These are phyloP conservation scores for Solanum hybrid DNA, from an alignment of 305 asterid genomes.

Conservation along the genomic window DNA sequence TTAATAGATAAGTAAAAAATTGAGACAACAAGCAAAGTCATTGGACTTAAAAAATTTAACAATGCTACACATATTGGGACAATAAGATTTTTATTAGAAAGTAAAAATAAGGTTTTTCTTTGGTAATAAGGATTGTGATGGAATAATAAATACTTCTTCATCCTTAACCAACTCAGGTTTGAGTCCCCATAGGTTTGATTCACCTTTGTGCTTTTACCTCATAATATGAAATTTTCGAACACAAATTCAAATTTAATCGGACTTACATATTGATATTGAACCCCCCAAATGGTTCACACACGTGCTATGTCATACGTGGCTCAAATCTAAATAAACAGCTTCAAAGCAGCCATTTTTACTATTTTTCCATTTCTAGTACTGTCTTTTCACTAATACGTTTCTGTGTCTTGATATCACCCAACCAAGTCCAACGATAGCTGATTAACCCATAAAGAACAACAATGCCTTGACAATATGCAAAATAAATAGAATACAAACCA, in stretches of 20 bases:
- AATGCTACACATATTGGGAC: not conserved
- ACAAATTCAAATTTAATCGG: too few relatives aligned
- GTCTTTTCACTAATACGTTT: not conserved
- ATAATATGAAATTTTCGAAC: fast-evolving
- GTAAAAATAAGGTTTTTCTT: not conserved
- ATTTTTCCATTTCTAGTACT: not conserved
- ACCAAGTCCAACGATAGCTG: not conserved
- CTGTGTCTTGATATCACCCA: not conserved
- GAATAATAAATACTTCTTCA: too few relatives aligned
- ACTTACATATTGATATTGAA: too few relatives aligned
- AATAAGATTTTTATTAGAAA: too few relatives aligned
- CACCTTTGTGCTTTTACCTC: too few relatives aligned
- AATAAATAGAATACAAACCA: not conserved
- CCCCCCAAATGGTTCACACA: too few relatives aligned
- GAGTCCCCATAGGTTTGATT: too few relatives aligned
- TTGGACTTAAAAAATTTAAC: not conserved
- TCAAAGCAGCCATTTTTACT: not conserved
- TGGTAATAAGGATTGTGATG: fast-evolving
- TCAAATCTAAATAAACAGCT: not conserved
- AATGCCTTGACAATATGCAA: not conserved
- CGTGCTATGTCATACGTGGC: not conserved
- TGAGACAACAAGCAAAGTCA: not conserved
- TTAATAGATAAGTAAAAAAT: not conserved
- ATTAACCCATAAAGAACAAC: not conserved
- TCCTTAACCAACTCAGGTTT: too few relatives aligned